Conservation (phyloP, 2,329 filamentous ascomycete species). For the Xylariales sp. region DNA sequence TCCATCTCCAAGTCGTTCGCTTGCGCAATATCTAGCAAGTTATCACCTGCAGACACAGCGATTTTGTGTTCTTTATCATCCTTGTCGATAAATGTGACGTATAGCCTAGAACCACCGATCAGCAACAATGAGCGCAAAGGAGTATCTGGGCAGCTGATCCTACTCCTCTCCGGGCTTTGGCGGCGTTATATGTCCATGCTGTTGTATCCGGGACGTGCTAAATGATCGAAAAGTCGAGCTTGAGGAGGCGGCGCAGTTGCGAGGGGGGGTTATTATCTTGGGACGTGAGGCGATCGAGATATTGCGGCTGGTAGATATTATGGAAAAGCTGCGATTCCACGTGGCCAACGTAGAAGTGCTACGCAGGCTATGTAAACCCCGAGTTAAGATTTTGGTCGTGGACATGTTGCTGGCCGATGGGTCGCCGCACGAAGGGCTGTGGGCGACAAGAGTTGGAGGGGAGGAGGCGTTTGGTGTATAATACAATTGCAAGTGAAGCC, state of each 20-base stretch:
- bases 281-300: conserved; percentile 7
- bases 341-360: conserved; percentile 6
- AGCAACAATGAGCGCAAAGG: conserved; percentile 34
- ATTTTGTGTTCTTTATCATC: conserved; percentile 81
- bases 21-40: conserved; percentile 94
- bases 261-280: conserved; percentile 17
- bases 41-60: conserved; percentile 86
- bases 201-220: conserved; percentile 68
- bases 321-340: conserved; percentile 21
- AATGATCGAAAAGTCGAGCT: conserved; percentile 64
- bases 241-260: conserved; percentile 20
- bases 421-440: conserved; percentile 7
- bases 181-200: conserved; percentile 83
- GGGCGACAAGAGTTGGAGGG: conserved; percentile 3
- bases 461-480: background rate
- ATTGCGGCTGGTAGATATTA: conserved; percentile 11
- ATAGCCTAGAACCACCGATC: conserved; percentile 67
- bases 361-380: conserved; percentile 26
- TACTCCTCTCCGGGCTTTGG: conserved; percentile 95
- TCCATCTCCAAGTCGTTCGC: conserved; percentile 98
- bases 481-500: conserved; percentile 5
- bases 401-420: conserved; percentile 25
- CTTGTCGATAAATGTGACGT: conserved; percentile 94
- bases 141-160: conserved; percentile 47
- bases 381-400: conserved; percentile 16